phyloP scores from a whole-genome alignment of 129 eudicot genomes.

The Calendula officinalis region DNA sequence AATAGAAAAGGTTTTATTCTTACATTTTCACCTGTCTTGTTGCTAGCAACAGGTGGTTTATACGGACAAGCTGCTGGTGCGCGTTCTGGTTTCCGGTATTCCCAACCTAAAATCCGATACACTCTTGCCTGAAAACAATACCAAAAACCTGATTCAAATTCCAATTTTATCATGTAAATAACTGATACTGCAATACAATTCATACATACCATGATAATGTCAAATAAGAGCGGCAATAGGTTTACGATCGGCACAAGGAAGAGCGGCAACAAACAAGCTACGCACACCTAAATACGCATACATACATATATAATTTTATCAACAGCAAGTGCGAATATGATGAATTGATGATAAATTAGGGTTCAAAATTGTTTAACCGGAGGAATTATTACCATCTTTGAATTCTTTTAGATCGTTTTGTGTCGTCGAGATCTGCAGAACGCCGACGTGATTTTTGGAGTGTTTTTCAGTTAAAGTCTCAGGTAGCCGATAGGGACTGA shows the following conservation, averaged over 20 bases:
- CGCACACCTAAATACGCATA: constrained; percentile 44
- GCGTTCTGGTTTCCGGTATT: constrained; percentile 64
- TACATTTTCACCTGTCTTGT: constrained; percentile 34
- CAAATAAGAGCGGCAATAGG: constrained; percentile 55
- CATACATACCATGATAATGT: constrained; percentile 55
- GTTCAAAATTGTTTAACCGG: too few relatives aligned
- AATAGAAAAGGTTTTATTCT: not conserved
- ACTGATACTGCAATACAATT: not conserved
- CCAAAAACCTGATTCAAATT: not conserved
- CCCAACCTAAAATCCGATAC: constrained; percentile 68
- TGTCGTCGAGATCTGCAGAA: too few relatives aligned
- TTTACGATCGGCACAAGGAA: constrained; percentile 78
- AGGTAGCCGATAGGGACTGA: too few relatives aligned
- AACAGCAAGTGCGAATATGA: too few relatives aligned
- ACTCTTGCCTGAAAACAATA: constrained; percentile 47
- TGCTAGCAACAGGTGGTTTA: constrained; percentile 49
- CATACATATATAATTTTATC: not conserved
- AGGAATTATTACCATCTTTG: too few relatives aligned
- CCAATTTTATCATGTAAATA: not conserved
- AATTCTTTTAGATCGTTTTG: too few relatives aligned
- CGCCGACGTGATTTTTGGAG: too few relatives aligned
- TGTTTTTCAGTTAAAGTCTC: too few relatives aligned
- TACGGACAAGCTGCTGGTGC: constrained; percentile 73
- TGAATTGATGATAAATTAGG: too few relatives aligned
- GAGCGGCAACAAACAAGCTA: constrained; percentile 72